Evolutionary conservation across 2,329 filamentous ascomycete species (phyloP).

Genomic region (Nigrospora oryzae): DNA sequence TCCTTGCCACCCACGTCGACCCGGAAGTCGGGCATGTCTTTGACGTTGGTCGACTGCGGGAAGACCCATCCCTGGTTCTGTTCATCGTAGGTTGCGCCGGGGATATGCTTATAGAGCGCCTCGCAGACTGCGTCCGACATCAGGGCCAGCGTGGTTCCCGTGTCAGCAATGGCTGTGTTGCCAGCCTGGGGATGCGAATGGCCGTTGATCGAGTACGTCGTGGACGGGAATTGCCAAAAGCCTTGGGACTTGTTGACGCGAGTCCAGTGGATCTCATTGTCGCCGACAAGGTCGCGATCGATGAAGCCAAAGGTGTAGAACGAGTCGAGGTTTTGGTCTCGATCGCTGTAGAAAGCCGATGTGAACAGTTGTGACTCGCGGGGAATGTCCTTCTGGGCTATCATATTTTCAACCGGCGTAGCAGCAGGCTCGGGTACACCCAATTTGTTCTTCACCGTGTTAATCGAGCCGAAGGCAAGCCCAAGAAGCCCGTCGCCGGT

Average conservation of each 20-base stretch:
- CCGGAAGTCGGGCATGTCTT: slow-evolving; percentile 50
- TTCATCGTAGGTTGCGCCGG: slow-evolving; percentile 47
- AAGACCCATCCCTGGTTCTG: slow-evolving; percentile 55
- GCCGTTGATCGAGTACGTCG: slow-evolving; percentile 48
- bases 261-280: slow-evolving; percentile 47
- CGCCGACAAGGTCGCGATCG: slow-evolving; percentile 51
- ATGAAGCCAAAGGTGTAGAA: slow-evolving; percentile 72
- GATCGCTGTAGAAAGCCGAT: slow-evolving; percentile 49
- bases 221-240: slow-evolving; percentile 60
- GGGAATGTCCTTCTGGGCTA: slow-evolving; percentile 36
- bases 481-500: slow-evolving; percentile 58
- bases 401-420: slow-evolving; percentile 65
- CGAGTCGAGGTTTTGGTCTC: slow-evolving; percentile 38
- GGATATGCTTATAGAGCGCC: slow-evolving; percentile 56
- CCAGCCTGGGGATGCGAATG: slow-evolving; percentile 36
- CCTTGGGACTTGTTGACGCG: slow-evolving; percentile 55
- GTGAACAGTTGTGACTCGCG: slow-evolving; percentile 52
- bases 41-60: slow-evolving; percentile 40
- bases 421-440: slow-evolving; percentile 37
- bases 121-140: slow-evolving; percentile 53
- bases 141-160: slow-evolving; percentile 60
- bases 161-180: slow-evolving; percentile 64
- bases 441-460: slow-evolving; percentile 39
- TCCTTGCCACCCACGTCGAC: slow-evolving; percentile 54
- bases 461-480: slow-evolving; percentile 56